Evolutionary conservation across 208 protist genomes (phyloP).

Genomic region (Trypanosoma avium): DNA sequence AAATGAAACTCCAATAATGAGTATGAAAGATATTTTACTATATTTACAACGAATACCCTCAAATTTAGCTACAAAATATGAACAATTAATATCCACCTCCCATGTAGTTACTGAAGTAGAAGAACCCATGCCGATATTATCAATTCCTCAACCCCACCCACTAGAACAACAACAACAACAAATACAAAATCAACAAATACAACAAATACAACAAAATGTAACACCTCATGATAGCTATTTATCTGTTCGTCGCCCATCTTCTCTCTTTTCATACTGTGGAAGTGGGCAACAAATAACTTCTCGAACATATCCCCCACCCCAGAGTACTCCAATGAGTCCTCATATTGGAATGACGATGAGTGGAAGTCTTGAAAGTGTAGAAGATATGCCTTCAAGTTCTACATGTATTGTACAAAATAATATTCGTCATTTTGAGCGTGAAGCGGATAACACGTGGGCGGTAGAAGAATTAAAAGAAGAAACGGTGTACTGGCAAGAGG

Average conservation of each 20-base stretch:
- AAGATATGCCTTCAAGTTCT: slow-evolving; percentile 11
- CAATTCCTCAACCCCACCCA: slow-evolving; percentile 10
- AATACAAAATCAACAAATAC: background rate
- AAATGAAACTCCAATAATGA: background rate
- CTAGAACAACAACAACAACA: slow-evolving; percentile 1
- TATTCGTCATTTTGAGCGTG: slow-evolving; percentile 2
- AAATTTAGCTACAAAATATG: slow-evolving; percentile 2
- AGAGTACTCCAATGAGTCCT: slow-evolving; percentile 1
- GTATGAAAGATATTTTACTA: slow-evolving; percentile 2
- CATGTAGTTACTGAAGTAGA: background rate
- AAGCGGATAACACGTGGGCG: slow-evolving; percentile 1
- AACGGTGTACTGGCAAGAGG: slow-evolving; percentile 25
- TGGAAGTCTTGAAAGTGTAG: slow-evolving; percentile 17
- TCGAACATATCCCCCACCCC: background rate
- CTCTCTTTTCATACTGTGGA: slow-evolving; percentile 11
- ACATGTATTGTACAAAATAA: background rate
- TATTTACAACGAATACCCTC: slow-evolving; percentile 9
- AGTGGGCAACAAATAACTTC: background rate
- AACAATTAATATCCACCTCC: background rate
- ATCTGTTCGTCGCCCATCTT: slow-evolving; percentile 20
- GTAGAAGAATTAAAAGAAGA: slow-evolving; percentile 24
- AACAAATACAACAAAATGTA: background rate
- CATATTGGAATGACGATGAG: background rate
- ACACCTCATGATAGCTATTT: background rate
- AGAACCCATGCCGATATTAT: background rate